Base-by-base conservation (phyloP, 495 filamentous ascomycete species). In the Cudoniella acicularis region DNA sequence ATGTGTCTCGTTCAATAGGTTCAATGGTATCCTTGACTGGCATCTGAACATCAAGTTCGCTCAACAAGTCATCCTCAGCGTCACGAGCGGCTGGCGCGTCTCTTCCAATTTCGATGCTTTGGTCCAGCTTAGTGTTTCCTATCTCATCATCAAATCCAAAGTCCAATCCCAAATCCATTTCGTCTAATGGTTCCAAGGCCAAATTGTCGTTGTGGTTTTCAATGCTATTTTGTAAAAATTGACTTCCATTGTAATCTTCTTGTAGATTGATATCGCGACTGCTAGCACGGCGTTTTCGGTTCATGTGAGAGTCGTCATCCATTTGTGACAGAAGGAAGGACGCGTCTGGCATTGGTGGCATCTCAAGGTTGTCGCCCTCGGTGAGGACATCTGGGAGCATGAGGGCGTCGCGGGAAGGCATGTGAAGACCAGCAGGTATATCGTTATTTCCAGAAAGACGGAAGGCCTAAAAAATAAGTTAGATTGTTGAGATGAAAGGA, bases 331-430 rank as follows among this genome's bases (percentile, higher is more conserved):
- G 73, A 0, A 93, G 79, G 61, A 90, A 83, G 41, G 87, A 88
- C 4, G 87, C 82, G 68, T 90, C 89, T 42, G 90, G 83, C 51
- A 89, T 81, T 0, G 77, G 80, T 30, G 80, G 70, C 61, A 81
- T 72, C 57, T 80, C 82, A 56, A 96, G 85, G 62, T 96, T 81
- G 64, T 97, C 92, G 25, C 91, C 84, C 63, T 95, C 91, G 18
- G 92, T 96, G 54, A 97, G 82, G 40, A 87, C 85, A 77, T 97
- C 92, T 9, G 90, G 91, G 46, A 97, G 80, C 66, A 88, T 88
- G 57, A 91, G 83, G 26, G 83, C 83, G 67, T 86, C 87, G 45
- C 81, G 87, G 60, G 84, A 82, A 22, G 75, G 83, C 56, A 85
- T 77, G 60, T 74, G 81, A 27, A 79, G 61, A 55, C 85, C 87